Evolutionary conservation across 495 filamentous ascomycete genomes (phyloP), one percentile per base, ranked within the genome.

Genomic region (Daldinia concentrica): DNA sequence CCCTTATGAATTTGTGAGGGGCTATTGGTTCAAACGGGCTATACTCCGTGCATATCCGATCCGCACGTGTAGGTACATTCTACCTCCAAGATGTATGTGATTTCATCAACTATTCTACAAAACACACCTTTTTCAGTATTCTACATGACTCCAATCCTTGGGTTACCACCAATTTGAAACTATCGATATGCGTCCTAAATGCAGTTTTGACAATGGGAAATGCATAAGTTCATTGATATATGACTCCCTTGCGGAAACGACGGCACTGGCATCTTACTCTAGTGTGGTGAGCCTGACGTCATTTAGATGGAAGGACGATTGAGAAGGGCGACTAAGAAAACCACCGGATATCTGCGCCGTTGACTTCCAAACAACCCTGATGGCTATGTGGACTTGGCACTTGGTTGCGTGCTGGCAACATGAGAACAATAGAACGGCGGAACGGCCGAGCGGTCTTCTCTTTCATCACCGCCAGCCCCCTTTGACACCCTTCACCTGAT

Each of bases 231-330:
- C 43, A 48, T 48, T 11, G 43, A 24, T 24, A 48, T 48, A 41
- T 41, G 39, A 41, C 39, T n/a, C 39, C 43, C n/a, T 48, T 24
- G 6, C 68, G 56, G 68, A 51, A 59, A 55, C 45, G 43, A 41
- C 56, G 61, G 55, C 57, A 50, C 43, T 58, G 8, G 7, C 41
- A 59, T 72, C 58, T 62, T 58, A 51, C 63, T 48, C 22, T 24
- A 22, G 43, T 48, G 43, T 48, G 43, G 43, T 48, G 43, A 50
- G 15, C 66, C 64, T 72, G 64, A 72, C 69, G 69, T 72, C 69
- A 72, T 64, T 8, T 37, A 6, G 14, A 56, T 60, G 12, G 45
- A 58, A 43, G 27, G 24, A 43, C 36, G 24, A 65, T 15, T 57
- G 52, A 66, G 58, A 48, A 56, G 41, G 17, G n/a, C 41, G 2